phyloP scores from a whole-genome alignment of 2,329 filamentous ascomycete species.

The Colletotrichum graminicola region DNA sequence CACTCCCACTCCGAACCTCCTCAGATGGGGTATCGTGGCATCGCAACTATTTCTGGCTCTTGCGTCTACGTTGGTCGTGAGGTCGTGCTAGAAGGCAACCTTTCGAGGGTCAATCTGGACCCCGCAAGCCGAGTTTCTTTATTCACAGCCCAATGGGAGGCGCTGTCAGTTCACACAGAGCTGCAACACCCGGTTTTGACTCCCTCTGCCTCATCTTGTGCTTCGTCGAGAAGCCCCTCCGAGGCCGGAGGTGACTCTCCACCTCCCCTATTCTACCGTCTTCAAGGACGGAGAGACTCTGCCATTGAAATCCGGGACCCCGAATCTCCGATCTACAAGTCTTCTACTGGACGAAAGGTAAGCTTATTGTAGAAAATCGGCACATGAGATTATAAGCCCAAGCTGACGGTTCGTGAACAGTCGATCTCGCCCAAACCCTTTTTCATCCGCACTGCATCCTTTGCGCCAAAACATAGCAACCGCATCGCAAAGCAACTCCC shows the following conservation, averaged over 20 bases:
- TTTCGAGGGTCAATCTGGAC: conserved; percentile 23
- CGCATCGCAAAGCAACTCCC: conserved; percentile 9
- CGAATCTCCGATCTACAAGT: conserved; percentile 38
- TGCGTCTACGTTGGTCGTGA: conserved; percentile 34
- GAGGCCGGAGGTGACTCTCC: conserved; percentile 31
- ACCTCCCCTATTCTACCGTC: conserved; percentile 33
- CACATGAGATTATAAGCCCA: not conserved
- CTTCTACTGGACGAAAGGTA: conserved; percentile 22
- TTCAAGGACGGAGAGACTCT: conserved; percentile 37
- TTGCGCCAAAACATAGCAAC: conserved; percentile 23
- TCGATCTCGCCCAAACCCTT: conserved; percentile 28
- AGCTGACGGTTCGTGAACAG: conserved; percentile 16
- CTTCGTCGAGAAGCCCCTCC: conserved; percentile 37
- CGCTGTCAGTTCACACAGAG: conserved; percentile 18
- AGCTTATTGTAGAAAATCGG: not conserved
- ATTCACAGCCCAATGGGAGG: conserved; percentile 38
- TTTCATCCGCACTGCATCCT: conserved; percentile 25
- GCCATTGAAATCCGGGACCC: conserved; percentile 38
- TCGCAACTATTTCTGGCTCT: conserved; percentile 35
- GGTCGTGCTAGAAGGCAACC: conserved; percentile 33
- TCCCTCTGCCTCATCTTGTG: conserved; percentile 34
- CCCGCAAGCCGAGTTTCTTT: conserved; percentile 27
- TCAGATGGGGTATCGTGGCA: conserved; percentile 35
- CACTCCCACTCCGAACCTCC: conserved; percentile 12
- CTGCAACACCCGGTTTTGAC: conserved; percentile 36